phyloP scores from a whole-genome alignment of 176 grass and related monocot genomes.

The Themeda triandra region DNA sequence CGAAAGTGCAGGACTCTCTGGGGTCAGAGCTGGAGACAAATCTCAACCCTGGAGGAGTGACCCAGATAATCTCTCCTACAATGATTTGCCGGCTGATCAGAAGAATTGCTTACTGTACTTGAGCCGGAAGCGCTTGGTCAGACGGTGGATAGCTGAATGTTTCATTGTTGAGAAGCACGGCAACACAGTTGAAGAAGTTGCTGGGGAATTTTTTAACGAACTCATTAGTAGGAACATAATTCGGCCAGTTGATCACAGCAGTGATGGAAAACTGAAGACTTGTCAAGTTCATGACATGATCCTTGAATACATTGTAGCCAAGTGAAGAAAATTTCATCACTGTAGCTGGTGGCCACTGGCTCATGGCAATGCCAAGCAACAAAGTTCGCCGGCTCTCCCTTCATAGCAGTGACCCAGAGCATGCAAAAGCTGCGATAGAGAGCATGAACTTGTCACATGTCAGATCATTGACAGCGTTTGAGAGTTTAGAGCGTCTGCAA shows the following conservation, averaged over 20 bases:
- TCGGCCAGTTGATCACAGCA: neutral
- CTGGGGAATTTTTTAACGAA: neutral
- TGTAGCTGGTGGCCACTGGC: slow-evolving; percentile 15
- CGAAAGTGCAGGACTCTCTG: no score
- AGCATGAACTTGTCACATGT: no score
- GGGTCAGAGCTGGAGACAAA: no score
- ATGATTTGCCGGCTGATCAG: no score
- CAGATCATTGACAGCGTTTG: no score
- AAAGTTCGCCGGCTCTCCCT: slow-evolving; percentile 10
- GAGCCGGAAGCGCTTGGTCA: neutral
- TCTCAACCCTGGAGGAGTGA: no score
- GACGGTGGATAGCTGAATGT: slow-evolving; percentile 16
- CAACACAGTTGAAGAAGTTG: neutral
- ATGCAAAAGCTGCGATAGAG: no score
- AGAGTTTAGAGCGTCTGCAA: no score
- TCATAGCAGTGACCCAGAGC: neutral
- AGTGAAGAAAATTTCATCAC: slow-evolving; percentile 35
- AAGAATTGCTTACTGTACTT: no score
- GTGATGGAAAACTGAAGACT: neutral
- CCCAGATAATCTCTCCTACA: no score
- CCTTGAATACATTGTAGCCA: slow-evolving; percentile 21
- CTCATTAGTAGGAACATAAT: slow-evolving; percentile 2
- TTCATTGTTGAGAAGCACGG: slow-evolving; percentile 16
- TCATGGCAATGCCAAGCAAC: neutral
- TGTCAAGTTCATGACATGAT: slow-evolving; percentile 19